These are phyloP conservation scores for Globisporangium paroecandrum DNA, from an alignment of 352 stramenopile genomes.

Conservation along the genomic window DNA sequence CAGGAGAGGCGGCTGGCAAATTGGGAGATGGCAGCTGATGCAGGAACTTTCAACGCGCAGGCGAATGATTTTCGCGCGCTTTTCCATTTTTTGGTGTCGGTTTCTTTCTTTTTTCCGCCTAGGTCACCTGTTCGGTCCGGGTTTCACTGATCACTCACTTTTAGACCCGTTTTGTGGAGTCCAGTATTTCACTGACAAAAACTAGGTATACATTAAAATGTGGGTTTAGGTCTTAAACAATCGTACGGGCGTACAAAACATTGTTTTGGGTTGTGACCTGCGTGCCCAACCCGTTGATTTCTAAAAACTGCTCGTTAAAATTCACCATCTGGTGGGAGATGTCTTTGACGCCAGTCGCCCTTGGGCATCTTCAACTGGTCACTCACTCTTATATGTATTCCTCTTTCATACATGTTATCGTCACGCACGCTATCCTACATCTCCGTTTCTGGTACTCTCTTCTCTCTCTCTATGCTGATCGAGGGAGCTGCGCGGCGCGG, in stretches of 20 bases:
- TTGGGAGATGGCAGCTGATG: neutral
- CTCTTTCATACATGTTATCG: neutral
- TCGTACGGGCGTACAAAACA: neutral
- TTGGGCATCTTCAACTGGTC: neutral
- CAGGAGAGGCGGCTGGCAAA: neutral
- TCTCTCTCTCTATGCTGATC: slow-evolving; percentile 1
- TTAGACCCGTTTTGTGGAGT: neutral
- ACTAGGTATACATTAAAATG: neutral
- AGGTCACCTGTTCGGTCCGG: neutral
- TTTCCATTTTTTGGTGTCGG: neutral
- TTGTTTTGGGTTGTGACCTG: neutral
- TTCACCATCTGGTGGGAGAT: neutral
- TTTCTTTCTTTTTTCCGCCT: slow-evolving; percentile 5
- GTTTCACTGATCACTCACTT: neutral
- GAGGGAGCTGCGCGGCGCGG: slow-evolving; percentile 9
- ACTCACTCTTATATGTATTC: neutral
- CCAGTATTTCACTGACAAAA: neutral
- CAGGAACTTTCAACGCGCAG: slow-evolving; percentile 4
- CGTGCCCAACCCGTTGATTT: neutral
- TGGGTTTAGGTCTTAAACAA: neutral
- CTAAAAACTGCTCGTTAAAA: neutral
- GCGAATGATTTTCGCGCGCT: slow-evolving; percentile 12
- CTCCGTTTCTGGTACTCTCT: neutral
- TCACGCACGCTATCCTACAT: slow-evolving; percentile 1
- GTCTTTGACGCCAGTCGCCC: neutral